Percentiles rank a stretch among this genome's conserved stretches.
Conservation (phyloP, 1,284 basidiomycete genomes). For the Ceratobasidium sp. region DNA sequence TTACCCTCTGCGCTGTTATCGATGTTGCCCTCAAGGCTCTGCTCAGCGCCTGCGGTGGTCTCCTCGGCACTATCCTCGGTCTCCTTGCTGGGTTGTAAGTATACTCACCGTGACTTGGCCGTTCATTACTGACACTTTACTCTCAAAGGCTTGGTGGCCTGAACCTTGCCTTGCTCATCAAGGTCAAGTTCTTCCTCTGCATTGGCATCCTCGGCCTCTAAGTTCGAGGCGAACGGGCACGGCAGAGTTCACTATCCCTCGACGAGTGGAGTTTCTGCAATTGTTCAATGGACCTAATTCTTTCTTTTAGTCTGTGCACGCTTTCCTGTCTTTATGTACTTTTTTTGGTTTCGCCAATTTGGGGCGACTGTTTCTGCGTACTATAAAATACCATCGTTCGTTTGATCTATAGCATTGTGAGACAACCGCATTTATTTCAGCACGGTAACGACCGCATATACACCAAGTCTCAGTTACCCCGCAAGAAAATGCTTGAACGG, state of each 20-base stretch:
- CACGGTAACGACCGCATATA: too few species aligned
- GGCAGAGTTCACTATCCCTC: neutral
- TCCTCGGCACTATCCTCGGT: conserved; percentile 6
- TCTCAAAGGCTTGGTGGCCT: conserved; percentile 7
- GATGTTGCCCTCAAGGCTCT: conserved; percentile 28
- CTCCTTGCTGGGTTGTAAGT: conserved; percentile 31
- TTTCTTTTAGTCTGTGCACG: too few species aligned
- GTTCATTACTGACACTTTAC: neutral
- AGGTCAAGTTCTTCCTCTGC: conserved; percentile 30
- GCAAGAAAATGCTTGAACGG: too few species aligned
- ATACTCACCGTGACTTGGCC: neutral
- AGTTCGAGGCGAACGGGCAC: neutral
- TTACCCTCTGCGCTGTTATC: neutral
- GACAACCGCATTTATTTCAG: too few species aligned
- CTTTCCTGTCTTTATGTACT: too few species aligned
- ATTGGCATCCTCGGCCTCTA: conserved; percentile 28
- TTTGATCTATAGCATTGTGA: too few species aligned
- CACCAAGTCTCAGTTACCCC: too few species aligned
- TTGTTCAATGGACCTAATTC: neutral
- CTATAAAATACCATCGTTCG: too few species aligned
- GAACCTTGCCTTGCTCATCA: conserved; percentile 22
- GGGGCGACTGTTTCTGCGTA: too few species aligned
- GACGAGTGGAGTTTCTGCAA: neutral
- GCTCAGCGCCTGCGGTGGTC: conserved; percentile 10
- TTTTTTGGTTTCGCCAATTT: too few species aligned